Base-by-base conservation (phyloP, 1,139 yeast genomes). In the Lodderomyces margitis region DNA sequence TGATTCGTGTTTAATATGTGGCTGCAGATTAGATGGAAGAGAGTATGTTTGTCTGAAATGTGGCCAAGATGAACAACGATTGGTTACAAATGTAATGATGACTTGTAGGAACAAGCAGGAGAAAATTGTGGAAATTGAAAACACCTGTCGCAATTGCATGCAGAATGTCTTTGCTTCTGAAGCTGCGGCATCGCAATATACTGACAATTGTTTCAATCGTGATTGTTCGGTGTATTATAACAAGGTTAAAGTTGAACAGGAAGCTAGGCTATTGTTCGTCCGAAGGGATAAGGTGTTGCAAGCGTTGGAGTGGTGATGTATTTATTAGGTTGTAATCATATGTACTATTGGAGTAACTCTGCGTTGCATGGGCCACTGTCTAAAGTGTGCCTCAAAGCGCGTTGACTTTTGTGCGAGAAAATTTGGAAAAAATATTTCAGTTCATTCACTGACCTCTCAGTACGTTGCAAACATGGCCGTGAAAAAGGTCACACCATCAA, bases 1-100 rank as follows among this genome's bases (percentile, higher is more conserved):
- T 24, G 56, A 51, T 35, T 46, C 58, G 0, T 67, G 73, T 44
- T 32, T 61, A 14, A 46, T 50, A 17, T 66, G 70, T 51, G 66
- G 64, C 1, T 41, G 41, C 17, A 37, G 44, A 12, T 38, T 51
- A 20, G 45, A 48, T 37, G 31, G 42, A 21, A 6, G 21, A 12
- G 37, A 34, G n/a, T 21, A 43, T 16, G 34, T 66, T 10, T 68
- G 72, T 46, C 24, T 30, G 1, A 41, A 46, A 1, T 68, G 72
- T 41, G 39, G 37, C 1, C 21, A 32, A 1, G 46, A 61, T 27
- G 58, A 59, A 37, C 50, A 54, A 21, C 49, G 51, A 19, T 39
- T 64, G 17, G 46, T 59, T 3, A 37, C 59, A 5, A 48, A 56
- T 20, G 45, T 58, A 14, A 39, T 50, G 9, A 46, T 56, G 57